Evolutionary conservation across 805 yeast species (phyloP).

Genomic region (Candida palmyrensis): DNA sequence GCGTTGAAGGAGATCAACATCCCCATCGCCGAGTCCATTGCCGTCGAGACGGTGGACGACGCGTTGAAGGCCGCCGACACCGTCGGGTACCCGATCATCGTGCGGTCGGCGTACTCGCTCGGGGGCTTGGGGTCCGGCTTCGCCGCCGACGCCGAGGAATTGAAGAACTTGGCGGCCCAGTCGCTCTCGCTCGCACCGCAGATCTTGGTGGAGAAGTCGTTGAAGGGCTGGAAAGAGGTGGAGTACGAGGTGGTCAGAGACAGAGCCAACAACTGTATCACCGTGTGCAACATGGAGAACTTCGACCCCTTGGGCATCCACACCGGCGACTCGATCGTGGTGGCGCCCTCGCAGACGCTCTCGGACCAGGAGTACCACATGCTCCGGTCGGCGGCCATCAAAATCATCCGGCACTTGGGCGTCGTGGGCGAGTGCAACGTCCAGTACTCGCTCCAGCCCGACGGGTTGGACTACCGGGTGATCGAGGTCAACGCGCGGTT

Average conservation of each 20-base stretch:
- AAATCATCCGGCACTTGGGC: slow-evolving; percentile 93
- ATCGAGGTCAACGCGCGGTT: slow-evolving; percentile 97
- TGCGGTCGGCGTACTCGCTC: slow-evolving; percentile 93
- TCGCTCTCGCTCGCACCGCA: slow-evolving; percentile 90
- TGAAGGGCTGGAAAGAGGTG: slow-evolving; percentile 99
- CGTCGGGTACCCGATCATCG: slow-evolving; percentile 94
- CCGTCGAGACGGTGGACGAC: slow-evolving; percentile 90
- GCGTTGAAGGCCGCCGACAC: slow-evolving; percentile 84
- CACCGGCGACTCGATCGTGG: slow-evolving; percentile 98
- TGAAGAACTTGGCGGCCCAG: slow-evolving; percentile 82
- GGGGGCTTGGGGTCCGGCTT: slow-evolving; percentile 99
- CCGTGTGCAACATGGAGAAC: slow-evolving; percentile 99
- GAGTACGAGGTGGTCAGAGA: slow-evolving; percentile 99
- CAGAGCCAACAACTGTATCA: slow-evolving; percentile 94
- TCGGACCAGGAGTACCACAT: slow-evolving; percentile 96
- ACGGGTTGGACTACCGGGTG: slow-evolving; percentile 90
- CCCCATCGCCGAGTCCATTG: slow-evolving; percentile 95
- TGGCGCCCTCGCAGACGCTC: slow-evolving; percentile 96
- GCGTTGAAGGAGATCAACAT: slow-evolving; percentile 93
- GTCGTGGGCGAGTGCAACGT: slow-evolving; percentile 99
- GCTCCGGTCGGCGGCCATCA: slow-evolving; percentile 96
- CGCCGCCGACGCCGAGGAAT: slow-evolving; percentile 78
- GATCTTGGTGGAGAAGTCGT: slow-evolving; percentile 89
- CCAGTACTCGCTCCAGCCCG: slow-evolving; percentile 93
- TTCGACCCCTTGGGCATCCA: slow-evolving; percentile 98